Percentiles rank a stretch among this genome's conserved stretches.
Evolutionary conservation across 2,329 filamentous ascomycete species (phyloP).

Genomic region (Calonectria pteridis): DNA sequence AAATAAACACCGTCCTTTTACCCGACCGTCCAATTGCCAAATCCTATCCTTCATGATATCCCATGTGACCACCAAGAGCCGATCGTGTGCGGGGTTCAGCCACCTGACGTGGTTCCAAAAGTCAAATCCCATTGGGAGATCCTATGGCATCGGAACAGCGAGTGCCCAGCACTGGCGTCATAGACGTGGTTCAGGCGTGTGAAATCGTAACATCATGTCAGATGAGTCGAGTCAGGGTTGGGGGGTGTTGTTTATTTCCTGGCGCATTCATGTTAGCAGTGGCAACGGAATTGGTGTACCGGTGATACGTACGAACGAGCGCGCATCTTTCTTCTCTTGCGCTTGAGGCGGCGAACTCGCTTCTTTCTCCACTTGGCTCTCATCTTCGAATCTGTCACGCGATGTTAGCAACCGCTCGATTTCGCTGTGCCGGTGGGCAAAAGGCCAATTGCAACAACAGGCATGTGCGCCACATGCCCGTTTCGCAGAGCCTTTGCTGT

Average conservation of each 20-base stretch:
- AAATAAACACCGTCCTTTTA: slow-evolving; percentile 48
- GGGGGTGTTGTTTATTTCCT: slow-evolving; percentile 78
- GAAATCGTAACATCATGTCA: slow-evolving; percentile 54
- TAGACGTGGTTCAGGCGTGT: slow-evolving; percentile 46
- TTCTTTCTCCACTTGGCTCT: slow-evolving; percentile 99
- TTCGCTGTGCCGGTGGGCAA: background rate
- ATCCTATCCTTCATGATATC: slow-evolving; percentile 46
- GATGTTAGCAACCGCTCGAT: slow-evolving; percentile 37
- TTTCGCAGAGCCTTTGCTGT: slow-evolving; percentile 22
- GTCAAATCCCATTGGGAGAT: slow-evolving; percentile 42
- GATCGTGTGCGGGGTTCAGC: slow-evolving; percentile 46
- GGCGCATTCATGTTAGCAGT: slow-evolving; percentile 49
- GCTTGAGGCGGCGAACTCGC: slow-evolving; percentile 98
- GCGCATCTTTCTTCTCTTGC: slow-evolving; percentile 99
- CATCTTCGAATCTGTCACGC: slow-evolving; percentile 63
- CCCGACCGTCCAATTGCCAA: slow-evolving; percentile 50
- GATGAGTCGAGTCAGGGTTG: slow-evolving; percentile 67
- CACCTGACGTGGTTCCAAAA: slow-evolving; percentile 44
- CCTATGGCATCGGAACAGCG: slow-evolving; percentile 32
- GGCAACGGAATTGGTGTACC: background rate
- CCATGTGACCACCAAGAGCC: slow-evolving; percentile 47
- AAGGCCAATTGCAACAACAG: slow-evolving; percentile 24
- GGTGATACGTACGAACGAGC: slow-evolving; percentile 84
- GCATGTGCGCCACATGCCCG: slow-evolving; percentile 24
- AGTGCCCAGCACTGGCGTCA: slow-evolving; percentile 44